Conservation (phyloP, 139 green algal species). For the Ettlia oleoabundans region DNA sequence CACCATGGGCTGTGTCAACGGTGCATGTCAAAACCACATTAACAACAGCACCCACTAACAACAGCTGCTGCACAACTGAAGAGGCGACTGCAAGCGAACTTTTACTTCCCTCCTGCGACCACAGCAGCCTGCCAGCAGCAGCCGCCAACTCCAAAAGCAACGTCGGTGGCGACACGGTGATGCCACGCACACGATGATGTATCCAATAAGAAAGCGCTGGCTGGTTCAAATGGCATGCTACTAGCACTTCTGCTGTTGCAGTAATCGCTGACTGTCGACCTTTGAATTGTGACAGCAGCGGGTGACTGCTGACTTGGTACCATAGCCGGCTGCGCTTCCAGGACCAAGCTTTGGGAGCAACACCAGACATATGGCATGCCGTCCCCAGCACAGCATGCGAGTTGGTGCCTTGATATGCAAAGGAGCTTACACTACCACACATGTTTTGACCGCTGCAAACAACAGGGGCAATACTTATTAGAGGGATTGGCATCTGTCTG, state of each 20-base stretch:
- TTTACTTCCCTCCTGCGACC: too few relatives aligned
- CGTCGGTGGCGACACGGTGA: conserved; percentile 56
- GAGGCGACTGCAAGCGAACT: too few relatives aligned
- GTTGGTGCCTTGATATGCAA: conserved; percentile 85
- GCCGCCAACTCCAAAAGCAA: conserved; percentile 61
- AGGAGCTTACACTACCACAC: conserved; percentile 71
- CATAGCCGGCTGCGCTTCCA: conserved; percentile 40
- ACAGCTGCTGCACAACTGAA: too few relatives aligned
- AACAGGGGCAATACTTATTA: too few relatives aligned
- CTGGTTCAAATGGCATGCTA: neutral
- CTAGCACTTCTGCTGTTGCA: too few relatives aligned
- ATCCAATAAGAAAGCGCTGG: conserved; percentile 31
- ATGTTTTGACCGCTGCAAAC: neutral
- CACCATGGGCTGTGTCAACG: too few relatives aligned
- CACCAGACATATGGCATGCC: neutral
- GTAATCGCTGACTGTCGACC: neutral
- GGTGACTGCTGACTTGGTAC: conserved; percentile 42
- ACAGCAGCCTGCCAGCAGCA: conserved; percentile 29
- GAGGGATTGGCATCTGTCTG: too few relatives aligned
- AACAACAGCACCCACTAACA: too few relatives aligned
- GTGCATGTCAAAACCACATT: too few relatives aligned
- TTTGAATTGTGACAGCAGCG: conserved; percentile 24
- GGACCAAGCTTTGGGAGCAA: neutral
- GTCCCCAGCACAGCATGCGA: conserved; percentile 34
- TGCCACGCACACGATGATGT: conserved; percentile 40